Base-by-base conservation (phyloP, 768 basidiomycete genomes). In the Tulasnella sp. region DNA sequence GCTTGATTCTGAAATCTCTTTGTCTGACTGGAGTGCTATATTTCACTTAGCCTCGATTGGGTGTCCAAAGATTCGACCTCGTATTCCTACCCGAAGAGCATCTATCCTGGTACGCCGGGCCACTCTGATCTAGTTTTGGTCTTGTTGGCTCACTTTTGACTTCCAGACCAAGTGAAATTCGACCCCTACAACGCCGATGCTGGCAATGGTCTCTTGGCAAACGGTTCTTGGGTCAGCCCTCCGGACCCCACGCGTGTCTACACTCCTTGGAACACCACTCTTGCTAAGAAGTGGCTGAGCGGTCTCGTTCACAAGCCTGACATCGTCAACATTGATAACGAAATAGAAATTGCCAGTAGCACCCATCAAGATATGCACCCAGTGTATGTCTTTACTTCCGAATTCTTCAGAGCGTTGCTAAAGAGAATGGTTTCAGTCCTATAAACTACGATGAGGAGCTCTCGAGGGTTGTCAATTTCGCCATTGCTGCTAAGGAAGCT, bases 291-390 rank as follows among this genome's bases (percentile, higher is more conserved):
- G 38, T 89, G 89, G 89, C 86, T 90, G 7, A 82, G 85, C 14
- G 87, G 86, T 8, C 82, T 90, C 52, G 83, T 82, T 68, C 87
- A 89, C 85, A 89, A 89, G 82, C 89, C 89, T 0, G 84, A 83
- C 4, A 84, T 89, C 71, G 86, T 89, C 19, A 84, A 88, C 7
- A 85, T 90, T 78, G 89, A 90, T 82, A 90, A 90, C 82, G 89
- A 90, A 83, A 90, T 90, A 21, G 89, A 90, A 82, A 90, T 90
- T 76, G 88, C 89, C 19, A 84, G 84, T 75, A 87, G 82, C 80
- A 90, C 89, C 24, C 89, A 90, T 82, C 88, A 88, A 83, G 89
- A 90, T 80, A 90, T 90, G 88, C 89, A 90, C 82, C 89, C 89
- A 1, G 81, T 80, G 87, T 88, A 83, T 52, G 85, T 82, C 24